Base-by-base conservation (phyloP, 2,329 filamentous ascomycete species). In the Penicillium hordei region DNA sequence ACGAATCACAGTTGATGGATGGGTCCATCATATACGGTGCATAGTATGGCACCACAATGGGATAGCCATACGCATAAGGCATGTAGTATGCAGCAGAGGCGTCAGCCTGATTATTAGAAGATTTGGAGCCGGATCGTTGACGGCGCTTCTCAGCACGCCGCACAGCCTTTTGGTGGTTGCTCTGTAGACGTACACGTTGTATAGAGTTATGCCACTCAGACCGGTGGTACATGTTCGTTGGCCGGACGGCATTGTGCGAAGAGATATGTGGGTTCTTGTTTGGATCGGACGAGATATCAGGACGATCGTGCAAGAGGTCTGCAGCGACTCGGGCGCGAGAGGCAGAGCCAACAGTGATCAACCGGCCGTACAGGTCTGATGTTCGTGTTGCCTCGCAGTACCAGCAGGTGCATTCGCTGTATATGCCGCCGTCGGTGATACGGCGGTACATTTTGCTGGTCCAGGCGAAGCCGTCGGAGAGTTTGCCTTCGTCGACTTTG, bases 321-420 rank as follows among this genome's bases (percentile, higher is more conserved):
- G 82, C 72, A 1, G 81, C 80, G 0, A 69, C 67, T 13, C 82
- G 82, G 0, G 83, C 83, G 54, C 72, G 85, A 70, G 70, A 83
- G 81, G 48, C 68, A 59, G 55, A 84, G 75, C 50, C 73, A 60
- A 55, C 79, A 68, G 75, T 63, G 60, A 68, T 67, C 23, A 68
- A 58, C 2, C 83, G 62, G 1, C 76, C 70, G 12, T 78, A 80
- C 2, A 84, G 78, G 65, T 86, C 80, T 2, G 81, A 76, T 43
- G 84, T 78, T 34, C 88, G 84, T 52, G 87, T 82, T 5, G 86
- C 82, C 73, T 94, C 90, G 74, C 91, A 95, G 72, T 93, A 72
- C 71, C 71, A 73, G 65, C 71, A 73, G 19, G 70, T 71, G 46
- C 71, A 73, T 58, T 72, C 71, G 62, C 66, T 70, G 62, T 73